A percentile compares a stretch with the other conserved stretches of the same genome.
phyloP scores from a whole-genome alignment of 73 alveolate genomes.

The Paraurostyla sp. region DNA sequence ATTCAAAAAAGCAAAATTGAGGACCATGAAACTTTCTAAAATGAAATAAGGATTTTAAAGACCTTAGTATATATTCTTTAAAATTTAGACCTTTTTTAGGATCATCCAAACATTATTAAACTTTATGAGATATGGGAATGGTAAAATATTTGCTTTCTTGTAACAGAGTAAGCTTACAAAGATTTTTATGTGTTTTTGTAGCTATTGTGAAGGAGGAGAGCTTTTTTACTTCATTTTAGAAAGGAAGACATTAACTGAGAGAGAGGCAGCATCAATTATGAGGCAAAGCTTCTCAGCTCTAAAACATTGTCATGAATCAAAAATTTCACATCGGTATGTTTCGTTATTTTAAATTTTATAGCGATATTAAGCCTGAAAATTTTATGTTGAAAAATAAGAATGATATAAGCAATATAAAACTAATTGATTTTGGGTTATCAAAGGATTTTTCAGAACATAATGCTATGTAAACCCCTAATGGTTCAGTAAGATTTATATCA shows the following conservation, averaged over 20 bases:
- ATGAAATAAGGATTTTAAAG: constrained; percentile 72
- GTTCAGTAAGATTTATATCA: constrained; percentile 19
- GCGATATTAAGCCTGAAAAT: constrained; percentile 81
- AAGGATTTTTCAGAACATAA: constrained; percentile 25
- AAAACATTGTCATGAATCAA: constrained; percentile 65
- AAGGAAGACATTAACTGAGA: constrained; percentile 58
- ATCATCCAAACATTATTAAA: constrained; percentile 81
- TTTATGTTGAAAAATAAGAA: constrained; percentile 67
- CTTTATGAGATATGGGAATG: constrained; percentile 77
- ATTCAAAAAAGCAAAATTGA: constrained; percentile 70
- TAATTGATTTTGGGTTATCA: constrained; percentile 78
- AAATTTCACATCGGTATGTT: constrained; percentile 69
- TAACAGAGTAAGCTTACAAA: constrained; percentile 63
- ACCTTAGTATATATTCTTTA: constrained; percentile 49
- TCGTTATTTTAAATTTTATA: neutral
- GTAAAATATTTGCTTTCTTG: constrained; percentile 68
- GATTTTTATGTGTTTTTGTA: neutral
- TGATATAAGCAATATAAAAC: constrained; percentile 68
- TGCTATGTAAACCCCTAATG: constrained; percentile 54
- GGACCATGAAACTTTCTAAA: constrained; percentile 71
- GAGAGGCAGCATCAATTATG: constrained; percentile 69
- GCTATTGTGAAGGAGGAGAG: constrained; percentile 84
- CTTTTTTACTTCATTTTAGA: constrained; percentile 67
- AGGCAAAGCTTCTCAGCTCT: constrained; percentile 72
- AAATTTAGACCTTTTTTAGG: constrained; percentile 26